A percentile compares a stretch with the other conserved stretches of the same genome.
Conservation (phyloP, 1,139 yeast genomes). For the Debaryomyces sp. region DNA sequence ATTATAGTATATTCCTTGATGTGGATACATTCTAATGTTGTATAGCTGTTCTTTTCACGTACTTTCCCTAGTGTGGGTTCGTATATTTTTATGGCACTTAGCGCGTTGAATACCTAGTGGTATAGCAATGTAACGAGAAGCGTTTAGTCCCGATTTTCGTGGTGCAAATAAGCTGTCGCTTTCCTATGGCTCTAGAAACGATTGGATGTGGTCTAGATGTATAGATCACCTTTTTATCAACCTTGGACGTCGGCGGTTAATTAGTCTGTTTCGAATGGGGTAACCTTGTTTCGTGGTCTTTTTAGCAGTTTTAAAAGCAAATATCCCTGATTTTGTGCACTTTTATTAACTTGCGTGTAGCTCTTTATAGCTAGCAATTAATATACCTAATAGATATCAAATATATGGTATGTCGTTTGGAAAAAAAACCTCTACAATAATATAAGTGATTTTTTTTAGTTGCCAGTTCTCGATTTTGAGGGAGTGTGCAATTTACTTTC, state of each 20-base stretch:
- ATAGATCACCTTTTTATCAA: background rate
- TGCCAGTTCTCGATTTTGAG: slow-evolving; percentile 1
- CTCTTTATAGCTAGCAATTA: background rate
- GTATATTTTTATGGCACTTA: background rate
- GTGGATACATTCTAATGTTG: slow-evolving; percentile 8
- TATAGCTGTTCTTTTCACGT: background rate
- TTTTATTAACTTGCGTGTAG: background rate
- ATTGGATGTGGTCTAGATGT: background rate
- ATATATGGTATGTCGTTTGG: background rate
- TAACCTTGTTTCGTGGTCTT: background rate
- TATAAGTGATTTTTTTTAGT: background rate
- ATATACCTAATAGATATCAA: background rate
- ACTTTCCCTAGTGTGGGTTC: background rate
- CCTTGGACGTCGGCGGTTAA: slow-evolving; percentile 2
- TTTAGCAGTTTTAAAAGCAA: background rate
- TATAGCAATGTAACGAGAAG: background rate
- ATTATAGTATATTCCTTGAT: slow-evolving; percentile 9
- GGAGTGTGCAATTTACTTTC: background rate
- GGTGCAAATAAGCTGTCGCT: background rate
- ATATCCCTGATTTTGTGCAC: background rate
- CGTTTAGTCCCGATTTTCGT: background rate
- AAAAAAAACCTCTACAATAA: background rate
- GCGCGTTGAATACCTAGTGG: background rate
- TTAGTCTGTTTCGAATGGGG: background rate
- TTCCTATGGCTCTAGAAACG: background rate